Conservation (phyloP, 23 red algal species). For the Pyropia haitanensis region DNA sequence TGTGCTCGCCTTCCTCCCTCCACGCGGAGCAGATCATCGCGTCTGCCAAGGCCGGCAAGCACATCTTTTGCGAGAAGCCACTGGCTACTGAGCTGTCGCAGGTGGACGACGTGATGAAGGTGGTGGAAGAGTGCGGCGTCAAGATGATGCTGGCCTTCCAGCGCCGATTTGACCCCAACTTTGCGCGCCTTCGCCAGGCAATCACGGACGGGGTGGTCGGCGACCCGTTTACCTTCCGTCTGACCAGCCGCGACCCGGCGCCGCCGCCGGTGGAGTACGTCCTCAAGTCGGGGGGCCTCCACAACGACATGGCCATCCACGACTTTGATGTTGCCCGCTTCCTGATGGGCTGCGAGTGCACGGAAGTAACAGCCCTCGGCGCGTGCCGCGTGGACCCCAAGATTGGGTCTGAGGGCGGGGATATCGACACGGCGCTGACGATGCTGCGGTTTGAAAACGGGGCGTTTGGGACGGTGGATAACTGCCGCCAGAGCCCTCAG, state of each 20-base stretch:
- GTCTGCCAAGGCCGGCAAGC: slow-evolving; percentile 69
- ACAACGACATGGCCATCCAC: slow-evolving; percentile 94
- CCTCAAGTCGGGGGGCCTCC: slow-evolving; percentile 70
- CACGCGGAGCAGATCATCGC: slow-evolving; percentile 93
- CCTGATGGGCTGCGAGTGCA: slow-evolving; percentile 73
- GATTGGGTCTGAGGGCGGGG: slow-evolving; percentile 71
- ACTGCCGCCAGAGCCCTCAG: slow-evolving; percentile 67
- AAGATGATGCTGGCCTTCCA: slow-evolving; percentile 92
- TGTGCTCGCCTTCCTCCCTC: slow-evolving; percentile 83
- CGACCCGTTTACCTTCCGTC: slow-evolving; percentile 73
- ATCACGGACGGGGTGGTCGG: slow-evolving; percentile 64
- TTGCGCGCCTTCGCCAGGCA: slow-evolving; percentile 49
- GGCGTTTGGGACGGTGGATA: slow-evolving; percentile 81
- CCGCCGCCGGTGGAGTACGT: slow-evolving; percentile 95
- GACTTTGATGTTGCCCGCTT: slow-evolving; percentile 94
- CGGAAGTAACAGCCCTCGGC: slow-evolving; percentile 60
- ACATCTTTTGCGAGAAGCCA: slow-evolving; percentile 97
- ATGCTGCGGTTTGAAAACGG: slow-evolving; percentile 92
- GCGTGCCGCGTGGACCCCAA: slow-evolving; percentile 53
- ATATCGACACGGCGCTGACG: slow-evolving; percentile 76
- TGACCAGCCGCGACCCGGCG: slow-evolving; percentile 85
- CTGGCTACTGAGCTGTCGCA: slow-evolving; percentile 74
- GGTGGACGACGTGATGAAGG: slow-evolving; percentile 68
- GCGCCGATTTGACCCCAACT: slow-evolving; percentile 90
- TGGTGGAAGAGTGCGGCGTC: slow-evolving; percentile 64